Conservation (phyloP, 1,284 basidiomycete genomes). For the Coniferiporia sulphurascens region DNA sequence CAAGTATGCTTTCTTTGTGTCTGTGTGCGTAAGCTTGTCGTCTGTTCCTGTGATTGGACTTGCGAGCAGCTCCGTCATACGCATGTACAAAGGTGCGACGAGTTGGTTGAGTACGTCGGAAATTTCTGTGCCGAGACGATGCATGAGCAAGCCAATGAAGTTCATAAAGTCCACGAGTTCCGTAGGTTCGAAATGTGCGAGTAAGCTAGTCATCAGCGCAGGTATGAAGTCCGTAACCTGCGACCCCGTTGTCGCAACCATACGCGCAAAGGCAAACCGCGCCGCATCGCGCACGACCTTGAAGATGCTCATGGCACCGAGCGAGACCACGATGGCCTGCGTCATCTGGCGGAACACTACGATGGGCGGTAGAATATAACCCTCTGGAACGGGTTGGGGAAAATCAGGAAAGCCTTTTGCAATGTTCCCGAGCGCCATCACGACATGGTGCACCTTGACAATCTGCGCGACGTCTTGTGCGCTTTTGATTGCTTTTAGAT, state of each 20-base stretch:
- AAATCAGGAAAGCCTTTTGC: constrained; percentile 97
- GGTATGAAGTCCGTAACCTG: constrained; percentile 81
- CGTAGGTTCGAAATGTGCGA: constrained; percentile 87
- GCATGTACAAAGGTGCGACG: constrained; percentile 79
- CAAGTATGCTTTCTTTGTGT: constrained; percentile 90
- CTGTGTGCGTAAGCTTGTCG: constrained; percentile 77
- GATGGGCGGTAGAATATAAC: constrained; percentile 70
- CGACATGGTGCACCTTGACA: constrained; percentile 89
- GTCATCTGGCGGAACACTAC: constrained; percentile 85
- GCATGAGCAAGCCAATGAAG: constrained; percentile 88
- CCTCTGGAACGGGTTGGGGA: constrained; percentile 60
- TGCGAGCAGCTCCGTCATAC: constrained; percentile 79
- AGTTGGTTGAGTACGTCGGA: constrained; percentile 87
- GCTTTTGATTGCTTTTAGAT: constrained; percentile 58
- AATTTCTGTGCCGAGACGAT: constrained; percentile 86
- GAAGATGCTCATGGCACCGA: constrained; percentile 86
- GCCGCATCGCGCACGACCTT: constrained; percentile 92
- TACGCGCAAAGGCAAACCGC: constrained; percentile 91
- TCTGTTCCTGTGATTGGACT: constrained; percentile 89
- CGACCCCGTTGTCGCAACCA: constrained; percentile 85
- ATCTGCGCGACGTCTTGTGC: constrained; percentile 67
- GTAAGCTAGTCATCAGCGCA: constrained; percentile 80
- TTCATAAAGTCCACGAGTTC: constrained; percentile 96
- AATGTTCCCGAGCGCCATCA: constrained; percentile 92
- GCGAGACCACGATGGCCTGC: constrained; percentile 83